A percentile compares a stretch with the other conserved stretches of the same genome.
phyloP scores from a whole-genome alignment of 768 basidiomycete genomes.

The Tricholoma hemisulphureum region DNA sequence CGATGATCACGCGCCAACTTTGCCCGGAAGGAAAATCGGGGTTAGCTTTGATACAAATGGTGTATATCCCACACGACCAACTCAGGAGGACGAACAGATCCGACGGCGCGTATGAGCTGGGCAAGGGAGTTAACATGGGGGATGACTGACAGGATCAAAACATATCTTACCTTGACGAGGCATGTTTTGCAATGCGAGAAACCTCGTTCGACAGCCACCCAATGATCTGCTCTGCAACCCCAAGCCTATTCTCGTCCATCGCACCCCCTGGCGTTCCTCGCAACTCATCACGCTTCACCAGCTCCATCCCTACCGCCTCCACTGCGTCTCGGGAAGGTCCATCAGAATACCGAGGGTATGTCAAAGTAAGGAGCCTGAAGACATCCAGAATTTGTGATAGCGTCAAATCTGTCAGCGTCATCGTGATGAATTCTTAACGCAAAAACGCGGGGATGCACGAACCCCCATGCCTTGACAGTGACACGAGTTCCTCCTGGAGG shows the following conservation, averaged over 20 bases:
- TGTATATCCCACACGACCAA: conserved; percentile 69
- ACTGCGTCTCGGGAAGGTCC: conserved; percentile 67
- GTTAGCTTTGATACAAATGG: conserved; percentile 45
- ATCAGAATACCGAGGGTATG: conserved; percentile 80
- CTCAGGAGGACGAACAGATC: conserved; percentile 68
- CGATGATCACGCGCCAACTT: conserved; percentile 51
- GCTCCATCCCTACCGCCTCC: conserved; percentile 59
- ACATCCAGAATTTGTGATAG: conserved; percentile 65
- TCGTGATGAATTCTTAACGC: background rate
- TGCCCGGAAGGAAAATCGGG: conserved; percentile 45
- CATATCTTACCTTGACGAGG: conserved; percentile 53
- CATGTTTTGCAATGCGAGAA: conserved; percentile 51
- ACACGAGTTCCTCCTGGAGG: conserved; percentile 57
- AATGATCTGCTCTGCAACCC: conserved; percentile 67
- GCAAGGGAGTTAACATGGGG: background rate
- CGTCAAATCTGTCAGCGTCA: conserved; percentile 46
- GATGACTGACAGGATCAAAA: background rate
- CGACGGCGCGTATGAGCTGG: conserved; percentile 54
- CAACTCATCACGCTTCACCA: conserved; percentile 64
- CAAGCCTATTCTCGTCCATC: conserved; percentile 45
- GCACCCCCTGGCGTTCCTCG: conserved; percentile 40
- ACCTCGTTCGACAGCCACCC: conserved; percentile 77
- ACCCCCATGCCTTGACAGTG: conserved; percentile 60
- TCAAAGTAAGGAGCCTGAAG: conserved; percentile 69
- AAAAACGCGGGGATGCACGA: conserved; percentile 21